Evolutionary conservation across 768 basidiomycete genomes (phyloP).

Genomic region (Termitomyces heimii): DNA sequence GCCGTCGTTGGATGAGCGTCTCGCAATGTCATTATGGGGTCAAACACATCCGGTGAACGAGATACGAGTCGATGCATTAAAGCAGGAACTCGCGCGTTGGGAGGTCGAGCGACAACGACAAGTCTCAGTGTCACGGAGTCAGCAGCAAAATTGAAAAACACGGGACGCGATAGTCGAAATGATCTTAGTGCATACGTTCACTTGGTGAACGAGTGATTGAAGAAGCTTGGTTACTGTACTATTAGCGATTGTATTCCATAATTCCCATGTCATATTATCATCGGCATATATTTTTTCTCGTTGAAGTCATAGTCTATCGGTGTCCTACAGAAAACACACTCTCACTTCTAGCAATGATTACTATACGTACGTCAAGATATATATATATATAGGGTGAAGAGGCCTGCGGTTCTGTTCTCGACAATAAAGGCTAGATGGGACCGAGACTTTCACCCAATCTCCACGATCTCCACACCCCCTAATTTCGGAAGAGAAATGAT

Average conservation of each 20-base stretch:
- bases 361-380: no score
- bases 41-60: slow-evolving; percentile 65
- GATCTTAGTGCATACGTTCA: neutral
- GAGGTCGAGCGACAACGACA: slow-evolving; percentile 38
- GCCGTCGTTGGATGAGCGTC: slow-evolving; percentile 8
- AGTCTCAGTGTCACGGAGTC: slow-evolving; percentile 14
- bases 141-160: neutral
- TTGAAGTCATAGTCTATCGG: neutral
- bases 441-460: no score
- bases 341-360: neutral
- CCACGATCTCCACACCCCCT: no score
- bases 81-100: slow-evolving; percentile 70
- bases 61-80: slow-evolving; percentile 53
- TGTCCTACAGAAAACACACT: neutral
- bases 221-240: neutral
- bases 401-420: neutral
- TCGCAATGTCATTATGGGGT: slow-evolving; percentile 45
- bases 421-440: slow-evolving; percentile 11
- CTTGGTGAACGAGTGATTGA: neutral
- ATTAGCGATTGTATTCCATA: neutral
- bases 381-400: neutral
- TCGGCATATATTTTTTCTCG: neutral
- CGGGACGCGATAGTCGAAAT: neutral
- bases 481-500: no score
- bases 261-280: neutral